phyloP scores from a whole-genome alignment of 2,329 filamentous ascomycete species.

The Tolypocladium ophioglossoides region DNA sequence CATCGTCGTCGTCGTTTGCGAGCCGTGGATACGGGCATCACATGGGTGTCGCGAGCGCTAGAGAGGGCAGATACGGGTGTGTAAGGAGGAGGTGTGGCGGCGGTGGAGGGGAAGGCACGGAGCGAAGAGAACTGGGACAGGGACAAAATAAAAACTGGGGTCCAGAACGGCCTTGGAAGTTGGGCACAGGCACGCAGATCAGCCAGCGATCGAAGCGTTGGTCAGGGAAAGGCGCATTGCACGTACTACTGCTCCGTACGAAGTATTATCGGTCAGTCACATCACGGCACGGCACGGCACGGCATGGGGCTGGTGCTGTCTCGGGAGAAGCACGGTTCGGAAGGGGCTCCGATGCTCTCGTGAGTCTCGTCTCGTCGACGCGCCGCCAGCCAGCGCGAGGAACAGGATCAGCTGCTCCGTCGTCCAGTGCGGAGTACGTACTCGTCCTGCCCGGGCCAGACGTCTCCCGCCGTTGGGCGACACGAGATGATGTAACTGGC shows the following conservation, averaged over 20 bases:
- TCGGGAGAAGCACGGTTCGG: background rate
- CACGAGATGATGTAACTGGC: background rate
- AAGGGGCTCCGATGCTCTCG: background rate
- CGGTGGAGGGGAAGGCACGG: background rate
- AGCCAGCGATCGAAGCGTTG: too few relatives aligned
- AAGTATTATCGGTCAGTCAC: too few relatives aligned
- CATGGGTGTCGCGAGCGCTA: background rate
- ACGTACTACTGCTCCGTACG: too few relatives aligned
- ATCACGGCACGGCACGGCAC: too few relatives aligned
- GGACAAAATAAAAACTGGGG: too few relatives aligned
- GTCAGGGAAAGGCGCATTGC: too few relatives aligned
- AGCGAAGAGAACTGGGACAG: background rate
- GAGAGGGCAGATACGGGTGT: background rate
- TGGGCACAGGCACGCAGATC: too few relatives aligned
- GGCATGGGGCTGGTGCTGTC: background rate
- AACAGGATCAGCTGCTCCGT: too few relatives aligned
- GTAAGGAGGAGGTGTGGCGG: background rate
- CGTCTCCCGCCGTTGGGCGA: background rate
- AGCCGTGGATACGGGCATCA: conserved; percentile 1
- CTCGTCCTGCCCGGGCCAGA: background rate
- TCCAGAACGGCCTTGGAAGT: too few relatives aligned
- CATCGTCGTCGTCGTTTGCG: conserved; percentile 18
- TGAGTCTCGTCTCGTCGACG: background rate
- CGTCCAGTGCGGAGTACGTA: too few relatives aligned
- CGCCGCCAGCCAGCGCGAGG: too few relatives aligned